These are phyloP conservation scores for Boletus reticuloceps DNA, from an alignment of 768 basidiomycete genomes.

Conservation along the genomic window DNA sequence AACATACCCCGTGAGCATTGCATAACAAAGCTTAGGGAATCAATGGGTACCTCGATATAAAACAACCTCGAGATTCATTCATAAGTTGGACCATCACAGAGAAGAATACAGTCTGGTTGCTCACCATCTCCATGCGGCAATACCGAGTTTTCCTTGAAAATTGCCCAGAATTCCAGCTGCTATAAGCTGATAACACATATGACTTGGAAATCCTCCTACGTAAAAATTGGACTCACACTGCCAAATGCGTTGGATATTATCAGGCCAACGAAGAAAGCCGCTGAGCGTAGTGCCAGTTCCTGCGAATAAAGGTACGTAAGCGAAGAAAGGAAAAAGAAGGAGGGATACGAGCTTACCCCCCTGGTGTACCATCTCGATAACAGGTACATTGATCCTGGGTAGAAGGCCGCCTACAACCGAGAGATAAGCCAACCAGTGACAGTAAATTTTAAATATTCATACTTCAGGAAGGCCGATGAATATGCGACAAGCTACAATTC, in stretches of 20 bases:
- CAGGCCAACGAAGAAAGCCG: conserved; percentile 58
- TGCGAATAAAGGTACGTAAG: conserved; percentile 13
- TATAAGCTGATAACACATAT: conserved; percentile 43
- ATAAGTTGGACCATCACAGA: not conserved
- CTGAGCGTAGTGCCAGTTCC: conserved; percentile 64
- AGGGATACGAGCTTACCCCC: conserved; percentile 12
- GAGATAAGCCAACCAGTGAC: too few species aligned
- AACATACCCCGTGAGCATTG: not conserved
- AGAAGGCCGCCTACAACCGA: conserved; percentile 51
- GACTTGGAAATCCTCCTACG: not conserved
- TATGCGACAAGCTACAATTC: conserved; percentile 56
- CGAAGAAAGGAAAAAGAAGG: not conserved
- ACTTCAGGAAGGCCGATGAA: conserved; percentile 66
- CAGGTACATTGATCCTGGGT: conserved; percentile 51
- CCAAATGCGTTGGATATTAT: conserved; percentile 69
- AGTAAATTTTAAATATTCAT: not conserved
- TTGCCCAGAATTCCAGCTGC: conserved; percentile 73
- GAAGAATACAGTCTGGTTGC: conserved; percentile 4
- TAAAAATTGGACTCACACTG: conserved; percentile 38
- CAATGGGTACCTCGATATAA: conserved; percentile 53
- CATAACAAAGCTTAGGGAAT: not conserved
- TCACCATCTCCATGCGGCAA: conserved; percentile 70
- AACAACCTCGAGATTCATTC: conserved; percentile 49
- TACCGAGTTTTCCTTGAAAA: conserved; percentile 67
- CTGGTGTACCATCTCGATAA: conserved; percentile 56